These are phyloP conservation scores for Chlorella sp. DNA, from an alignment of 139 green algal genomes.

Conservation along the genomic window DNA sequence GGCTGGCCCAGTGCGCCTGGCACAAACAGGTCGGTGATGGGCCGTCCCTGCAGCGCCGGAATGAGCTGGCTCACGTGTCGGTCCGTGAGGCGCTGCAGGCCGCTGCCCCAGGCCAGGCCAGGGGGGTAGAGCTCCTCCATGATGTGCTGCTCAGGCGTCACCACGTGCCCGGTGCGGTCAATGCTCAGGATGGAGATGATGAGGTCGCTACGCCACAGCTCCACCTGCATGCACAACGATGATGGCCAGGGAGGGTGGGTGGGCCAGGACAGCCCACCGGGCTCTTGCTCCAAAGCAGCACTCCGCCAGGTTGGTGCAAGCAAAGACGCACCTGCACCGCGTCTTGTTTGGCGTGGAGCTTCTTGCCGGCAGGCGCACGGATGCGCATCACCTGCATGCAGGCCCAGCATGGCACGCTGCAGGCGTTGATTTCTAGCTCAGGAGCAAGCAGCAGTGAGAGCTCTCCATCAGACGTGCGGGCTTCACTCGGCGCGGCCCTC, in stretches of 20 bases:
- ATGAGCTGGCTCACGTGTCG: neutral
- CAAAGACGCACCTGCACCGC: too few relatives aligned
- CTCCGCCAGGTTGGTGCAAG: too few relatives aligned
- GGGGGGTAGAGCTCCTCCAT: too few relatives aligned
- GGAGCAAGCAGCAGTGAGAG: too few relatives aligned
- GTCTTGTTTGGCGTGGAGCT: neutral
- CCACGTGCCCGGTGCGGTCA: neutral
- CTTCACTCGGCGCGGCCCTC: too few relatives aligned
- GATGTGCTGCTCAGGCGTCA: slow-evolving; percentile 1
- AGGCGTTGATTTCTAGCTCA: too few relatives aligned
- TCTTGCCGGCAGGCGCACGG: neutral
- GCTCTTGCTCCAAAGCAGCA: too few relatives aligned
- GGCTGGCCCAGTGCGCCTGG: neutral
- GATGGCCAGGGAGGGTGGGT: too few relatives aligned
- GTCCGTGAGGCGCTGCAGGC: neutral
- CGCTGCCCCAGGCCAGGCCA: neutral
- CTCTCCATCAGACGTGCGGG: too few relatives aligned
- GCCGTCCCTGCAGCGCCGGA: neutral
- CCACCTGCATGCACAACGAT: slow-evolving; percentile 12
- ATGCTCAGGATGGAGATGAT: slow-evolving; percentile 21
- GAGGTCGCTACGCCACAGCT: slow-evolving; percentile 30
- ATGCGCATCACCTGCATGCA: neutral
- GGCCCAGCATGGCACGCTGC: too few relatives aligned
- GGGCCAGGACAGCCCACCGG: too few relatives aligned
- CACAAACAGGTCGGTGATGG: neutral